Evolutionary conservation across 2,329 filamentous ascomycete species (phyloP).

Genomic region (Trichoderma lentiforme): DNA sequence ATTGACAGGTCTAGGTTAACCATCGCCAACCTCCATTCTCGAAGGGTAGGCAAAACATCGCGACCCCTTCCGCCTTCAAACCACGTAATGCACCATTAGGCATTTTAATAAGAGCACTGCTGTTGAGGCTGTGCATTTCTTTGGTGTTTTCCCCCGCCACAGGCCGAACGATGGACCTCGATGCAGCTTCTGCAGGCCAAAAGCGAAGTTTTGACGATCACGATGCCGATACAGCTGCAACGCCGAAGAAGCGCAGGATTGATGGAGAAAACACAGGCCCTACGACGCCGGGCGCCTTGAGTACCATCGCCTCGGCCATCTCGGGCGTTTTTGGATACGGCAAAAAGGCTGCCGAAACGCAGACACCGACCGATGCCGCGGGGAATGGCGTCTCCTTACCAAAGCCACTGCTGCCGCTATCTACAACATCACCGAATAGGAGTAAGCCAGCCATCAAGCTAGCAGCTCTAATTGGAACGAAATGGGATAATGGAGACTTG

Average conservation of each 20-base stretch:
- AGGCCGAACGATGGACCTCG: constrained; percentile 27
- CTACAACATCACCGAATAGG: constrained; percentile 19
- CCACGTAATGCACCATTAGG: not conserved
- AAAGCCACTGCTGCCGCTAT: constrained; percentile 18
- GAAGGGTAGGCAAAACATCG: not conserved
- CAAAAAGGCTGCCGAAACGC: not conserved
- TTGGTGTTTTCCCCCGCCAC: not conserved
- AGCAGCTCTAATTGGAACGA: constrained; percentile 36
- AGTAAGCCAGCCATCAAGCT: constrained; percentile 37
- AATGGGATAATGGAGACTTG: constrained; percentile 35
- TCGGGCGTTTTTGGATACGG: constrained; percentile 28
- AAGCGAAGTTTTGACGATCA: constrained; percentile 26
- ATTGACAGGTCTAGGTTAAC: constrained; percentile 13
- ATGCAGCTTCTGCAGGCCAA: constrained; percentile 23
- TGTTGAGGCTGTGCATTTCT: not conserved
- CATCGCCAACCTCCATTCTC: not conserved
- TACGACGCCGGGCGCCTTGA: constrained; percentile 30
- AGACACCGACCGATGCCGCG: not conserved
- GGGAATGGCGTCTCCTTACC: constrained; percentile 17
- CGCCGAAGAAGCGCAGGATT: constrained; percentile 34
- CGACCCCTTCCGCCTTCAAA: not conserved
- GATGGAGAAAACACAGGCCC: constrained; percentile 27
- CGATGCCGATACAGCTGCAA: constrained; percentile 22
- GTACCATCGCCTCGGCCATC: constrained; percentile 33
- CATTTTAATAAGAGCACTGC: not conserved